Conservation (phyloP, 345 rosid species). For the Pseudoturritis turrita region DNA sequence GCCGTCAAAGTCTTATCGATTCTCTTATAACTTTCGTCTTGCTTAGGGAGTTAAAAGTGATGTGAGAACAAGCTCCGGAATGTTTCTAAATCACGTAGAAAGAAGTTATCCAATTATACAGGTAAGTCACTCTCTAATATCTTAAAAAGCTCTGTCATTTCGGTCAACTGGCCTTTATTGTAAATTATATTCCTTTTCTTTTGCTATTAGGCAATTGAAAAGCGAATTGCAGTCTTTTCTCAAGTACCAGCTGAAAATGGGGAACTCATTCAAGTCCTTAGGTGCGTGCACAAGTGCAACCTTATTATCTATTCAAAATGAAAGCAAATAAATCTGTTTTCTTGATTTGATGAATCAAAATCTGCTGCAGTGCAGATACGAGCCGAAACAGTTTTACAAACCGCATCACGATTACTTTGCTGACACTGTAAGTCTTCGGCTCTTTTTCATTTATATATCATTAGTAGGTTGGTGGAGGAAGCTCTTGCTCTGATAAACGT, state of each 20-base stretch:
- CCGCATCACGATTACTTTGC: conserved; percentile 95
- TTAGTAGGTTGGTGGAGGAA: no score
- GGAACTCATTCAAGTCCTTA: conserved; percentile 88
- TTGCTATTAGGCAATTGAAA: conserved; percentile 71
- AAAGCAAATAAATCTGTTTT: conserved; percentile 32
- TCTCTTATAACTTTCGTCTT: neutral
- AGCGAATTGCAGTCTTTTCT: conserved; percentile 86
- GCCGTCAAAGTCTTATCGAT: neutral
- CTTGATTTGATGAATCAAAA: conserved; percentile 50
- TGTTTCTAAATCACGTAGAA: conserved; percentile 76
- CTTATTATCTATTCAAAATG: conserved; percentile 4
- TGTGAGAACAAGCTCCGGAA: conserved; percentile 96
- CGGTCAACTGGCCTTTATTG: neutral
- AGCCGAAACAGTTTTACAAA: conserved; percentile 76
- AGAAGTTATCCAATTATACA: conserved; percentile 73
- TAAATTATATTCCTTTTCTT: neutral
- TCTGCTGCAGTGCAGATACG: conserved; percentile 90
- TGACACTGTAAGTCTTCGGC: conserved; percentile 61
- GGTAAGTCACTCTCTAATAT: conserved; percentile 39
- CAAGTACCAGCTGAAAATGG: conserved; percentile 93
- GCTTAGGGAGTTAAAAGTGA: conserved; percentile 78
- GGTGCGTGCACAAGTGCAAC: conserved; percentile 43
- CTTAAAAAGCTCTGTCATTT: neutral
- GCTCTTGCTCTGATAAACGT: no score
- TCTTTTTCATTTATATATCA: neutral